A percentile compares a stretch with the other conserved stretches of the same genome.
phyloP scores from a whole-genome alignment of 2,329 filamentous ascomycete genomes.

The Exophiala calicioides region DNA sequence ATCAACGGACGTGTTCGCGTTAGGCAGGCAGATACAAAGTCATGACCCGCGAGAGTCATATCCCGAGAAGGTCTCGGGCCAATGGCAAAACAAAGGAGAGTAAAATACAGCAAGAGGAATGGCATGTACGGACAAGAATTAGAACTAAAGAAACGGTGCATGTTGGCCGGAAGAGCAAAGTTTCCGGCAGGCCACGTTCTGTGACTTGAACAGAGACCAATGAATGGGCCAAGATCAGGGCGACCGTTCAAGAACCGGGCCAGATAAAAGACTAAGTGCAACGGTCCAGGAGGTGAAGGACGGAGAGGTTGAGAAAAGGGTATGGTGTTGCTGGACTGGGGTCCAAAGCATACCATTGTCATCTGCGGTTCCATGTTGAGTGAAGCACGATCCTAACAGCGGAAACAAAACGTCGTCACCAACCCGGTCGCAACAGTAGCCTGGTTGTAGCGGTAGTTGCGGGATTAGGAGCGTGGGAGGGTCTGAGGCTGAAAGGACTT shows the following conservation, averaged over 20 bases:
- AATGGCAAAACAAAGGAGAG: conserved; percentile 12
- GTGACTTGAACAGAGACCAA: conserved; percentile 17
- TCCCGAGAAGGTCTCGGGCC: conserved; percentile 15
- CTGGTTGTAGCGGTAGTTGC: conserved; percentile 5
- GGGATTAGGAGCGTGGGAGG: conserved; percentile 12
- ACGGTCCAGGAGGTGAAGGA: conserved; percentile 6
- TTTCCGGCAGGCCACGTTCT: conserved; percentile 18
- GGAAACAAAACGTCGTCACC: conserved; percentile 22
- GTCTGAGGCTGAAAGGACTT: conserved; percentile 28
- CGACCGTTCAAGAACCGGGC: conserved; percentile 21
- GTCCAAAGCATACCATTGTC: no score
- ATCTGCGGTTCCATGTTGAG: no score
- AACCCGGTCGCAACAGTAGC: conserved; percentile 10
- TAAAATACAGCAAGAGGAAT: conserved; percentile 12
- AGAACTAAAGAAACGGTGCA: conserved; percentile 12
- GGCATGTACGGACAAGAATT: conserved; percentile 14
- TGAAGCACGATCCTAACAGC: conserved; percentile 6
- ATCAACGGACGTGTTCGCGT: conserved; percentile 15
- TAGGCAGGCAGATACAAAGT: conserved; percentile 13
- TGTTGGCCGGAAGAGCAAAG: conserved; percentile 9
- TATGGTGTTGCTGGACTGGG: conserved; percentile 18
- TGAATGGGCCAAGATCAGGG: conserved; percentile 7
- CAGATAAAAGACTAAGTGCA: conserved; percentile 19
- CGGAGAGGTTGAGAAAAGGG: conserved; percentile 2
- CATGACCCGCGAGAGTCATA: conserved; percentile 14